Base-by-base conservation (phyloP, 768 basidiomycete species). In the Russula lepida region DNA sequence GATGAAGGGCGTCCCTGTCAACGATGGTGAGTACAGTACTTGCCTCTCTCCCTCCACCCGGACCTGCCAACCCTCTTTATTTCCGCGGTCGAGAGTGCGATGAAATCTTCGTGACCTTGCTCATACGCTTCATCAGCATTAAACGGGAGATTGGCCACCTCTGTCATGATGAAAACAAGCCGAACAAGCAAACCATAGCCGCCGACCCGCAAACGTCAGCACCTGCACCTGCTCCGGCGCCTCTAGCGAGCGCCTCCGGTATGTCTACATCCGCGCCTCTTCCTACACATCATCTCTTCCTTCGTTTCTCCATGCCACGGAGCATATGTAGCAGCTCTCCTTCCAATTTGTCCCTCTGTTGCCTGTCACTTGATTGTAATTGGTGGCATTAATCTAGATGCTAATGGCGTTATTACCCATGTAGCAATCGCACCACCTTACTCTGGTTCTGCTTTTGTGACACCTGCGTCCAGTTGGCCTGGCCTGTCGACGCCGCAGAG, bases 61-160 rank as follows among this genome's bases (percentile, higher is more conserved):
- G 23, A 43, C 7, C 32, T 12, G 27, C 23, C 13, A 7, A 27
- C 51, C 46, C 32, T 55, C 61, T 60, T 25, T 48, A 27, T 68
- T 46, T 19, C 53, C 25, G 28, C 49, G 49, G 19, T 44, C 15
- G 35, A 55, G 25, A 13, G 32, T 25, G 25, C 46, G 3, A 53
- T 53, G 8, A 7, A 51, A 67, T 37, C 58, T 56, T 44, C 12
- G n/a, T n/a, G n/a, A 27, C 27, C 32, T 58, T 62, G 57, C 52
- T 53, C 13, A 43, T 37, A 61, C 44, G 52, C 30, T 27, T 55
- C 27, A 32, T 52, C 68, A 95, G 94, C 69, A 92, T 98, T 68
- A 98, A 98, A 73, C 85, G 95, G 41, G 95, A 98, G 73, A 98
- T 98, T 63, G 91, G 92, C 0, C 92, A 97, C 75, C 78, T 95